A percentile compares a stretch with the other conserved stretches of the same genome.
These are phyloP conservation scores for Lindgomyces ingoldianus DNA, from an alignment of 495 filamentous ascomycete genomes.

Conservation along the genomic window DNA sequence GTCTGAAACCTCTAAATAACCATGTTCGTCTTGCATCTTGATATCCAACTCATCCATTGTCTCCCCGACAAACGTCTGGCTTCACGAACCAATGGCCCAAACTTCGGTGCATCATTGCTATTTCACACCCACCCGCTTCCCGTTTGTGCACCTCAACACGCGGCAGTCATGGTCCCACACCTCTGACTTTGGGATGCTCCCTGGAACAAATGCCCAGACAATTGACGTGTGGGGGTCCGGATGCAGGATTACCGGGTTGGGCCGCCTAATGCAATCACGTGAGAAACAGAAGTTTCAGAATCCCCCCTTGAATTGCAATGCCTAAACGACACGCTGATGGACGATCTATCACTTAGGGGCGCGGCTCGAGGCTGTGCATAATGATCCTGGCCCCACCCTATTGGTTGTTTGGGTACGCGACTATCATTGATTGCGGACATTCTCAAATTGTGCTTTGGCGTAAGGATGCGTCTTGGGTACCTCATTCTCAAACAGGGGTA, in stretches of 20 bases:
- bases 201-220: background rate
- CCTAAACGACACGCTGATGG: background rate
- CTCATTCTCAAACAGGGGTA: background rate
- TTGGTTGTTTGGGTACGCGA: background rate
- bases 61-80: background rate
- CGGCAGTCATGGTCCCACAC: background rate
- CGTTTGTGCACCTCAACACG: background rate
- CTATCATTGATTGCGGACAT: background rate
- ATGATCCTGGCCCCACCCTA: background rate
- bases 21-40: background rate
- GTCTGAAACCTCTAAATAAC: background rate
- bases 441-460: background rate
- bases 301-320: constrained; percentile 21
- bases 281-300: constrained; percentile 14
- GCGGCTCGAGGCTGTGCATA: background rate
- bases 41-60: background rate
- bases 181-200: background rate
- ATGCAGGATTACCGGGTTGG: background rate
- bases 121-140: background rate
- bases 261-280: constrained; percentile 7
- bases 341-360: background rate
- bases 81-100: no score
- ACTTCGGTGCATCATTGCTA: no score
- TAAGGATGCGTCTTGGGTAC: background rate
- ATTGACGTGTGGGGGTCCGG: background rate